These are phyloP conservation scores for Penicillium maclennaniae DNA, from an alignment of 495 filamentous ascomycete species.

Conservation along the genomic window DNA sequence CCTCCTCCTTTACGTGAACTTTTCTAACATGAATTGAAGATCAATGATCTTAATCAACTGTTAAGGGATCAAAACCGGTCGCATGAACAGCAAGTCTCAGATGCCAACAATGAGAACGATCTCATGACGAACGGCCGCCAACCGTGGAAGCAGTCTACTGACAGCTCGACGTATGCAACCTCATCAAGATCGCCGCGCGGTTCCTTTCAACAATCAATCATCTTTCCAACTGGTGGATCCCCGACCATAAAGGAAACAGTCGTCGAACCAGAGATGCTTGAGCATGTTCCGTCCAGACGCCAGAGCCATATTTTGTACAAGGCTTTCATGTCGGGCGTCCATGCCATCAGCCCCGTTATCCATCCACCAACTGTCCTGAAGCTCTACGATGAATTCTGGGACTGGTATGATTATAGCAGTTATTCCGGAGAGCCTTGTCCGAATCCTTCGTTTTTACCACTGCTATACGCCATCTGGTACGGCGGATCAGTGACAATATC, in stretches of 20 bases:
- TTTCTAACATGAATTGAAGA: conserved; percentile 21
- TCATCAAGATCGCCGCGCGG: conserved; percentile 15
- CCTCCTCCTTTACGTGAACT: background rate
- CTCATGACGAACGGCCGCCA: conserved; percentile 3
- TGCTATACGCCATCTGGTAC: conserved; percentile 49
- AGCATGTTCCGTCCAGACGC: conserved; percentile 41
- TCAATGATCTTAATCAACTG: conserved; percentile 47
- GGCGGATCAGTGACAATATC: conserved; percentile 46
- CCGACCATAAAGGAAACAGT: conserved; percentile 31
- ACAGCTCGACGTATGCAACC: conserved; percentile 8
- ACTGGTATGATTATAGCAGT: conserved; percentile 46
- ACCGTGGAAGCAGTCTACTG: conserved; percentile 24
- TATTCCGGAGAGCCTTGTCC: conserved; percentile 43
- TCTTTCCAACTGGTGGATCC: conserved; percentile 38
- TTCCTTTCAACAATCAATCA: conserved; percentile 36
- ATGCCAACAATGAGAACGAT: conserved; percentile 25
- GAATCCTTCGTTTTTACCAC: conserved; percentile 41
- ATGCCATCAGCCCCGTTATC: conserved; percentile 43
- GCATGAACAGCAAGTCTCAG: conserved; percentile 25
- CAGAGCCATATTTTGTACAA: conserved; percentile 47
- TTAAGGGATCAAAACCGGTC: conserved; percentile 42
- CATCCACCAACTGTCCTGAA: conserved; percentile 44
- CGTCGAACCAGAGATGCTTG: conserved; percentile 45
- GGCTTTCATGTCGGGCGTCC: conserved; percentile 46
- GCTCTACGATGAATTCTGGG: conserved; percentile 44